Base-by-base conservation (phyloP, 352 stramenopile species). In the Pilasporangium apinafurcum region DNA sequence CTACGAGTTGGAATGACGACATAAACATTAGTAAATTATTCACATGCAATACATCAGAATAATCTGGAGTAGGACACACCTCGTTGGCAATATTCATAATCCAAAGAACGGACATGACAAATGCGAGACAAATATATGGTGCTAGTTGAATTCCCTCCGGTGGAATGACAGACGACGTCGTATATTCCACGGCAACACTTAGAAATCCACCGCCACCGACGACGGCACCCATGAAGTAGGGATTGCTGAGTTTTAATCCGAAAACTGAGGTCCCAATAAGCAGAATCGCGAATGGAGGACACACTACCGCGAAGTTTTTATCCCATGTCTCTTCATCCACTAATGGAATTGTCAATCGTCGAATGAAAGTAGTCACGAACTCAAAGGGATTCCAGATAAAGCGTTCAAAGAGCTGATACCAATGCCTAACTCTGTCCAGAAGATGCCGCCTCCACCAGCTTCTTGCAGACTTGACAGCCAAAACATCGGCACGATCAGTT, bases 71-170 rank as follows among this genome's bases (percentile, higher is more conserved):
- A 22, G 37, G 14, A 13, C 7, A 29, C 5, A 79, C 75, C 52
- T 92, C 79, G 26, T 85, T 76, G 6, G 79, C 79, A 37, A 92
- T 87, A 17, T 83, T 87, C 76, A 88, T 88, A 53, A 92, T 92
- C 79, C 79, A 92, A 44, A 89, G 69, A 30, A 92, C 72, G 3
- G 79, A 92, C 76, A 92, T 92, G 18, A 80, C 62, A 37, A 92
- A 92, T 13, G 68, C 79, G n/a, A 87, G 48, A 22, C 53, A 73
- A 27, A 92, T 65, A 20, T 83, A 87, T 28, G 77, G 73, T 4
- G 64, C 61, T 9, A 89, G 42, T 5, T 51, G 42, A 37, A 42
- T 50, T n/a, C 74, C 76, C 37, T 68, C 50, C 1, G 79, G 79
- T 21, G 79, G 79, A 8, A 49, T 51, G 17, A 75, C 58, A 3